Evolutionary conservation across 2,329 filamentous ascomycete species (phyloP).

Genomic region (Akanthomyces uredinophilus): DNA sequence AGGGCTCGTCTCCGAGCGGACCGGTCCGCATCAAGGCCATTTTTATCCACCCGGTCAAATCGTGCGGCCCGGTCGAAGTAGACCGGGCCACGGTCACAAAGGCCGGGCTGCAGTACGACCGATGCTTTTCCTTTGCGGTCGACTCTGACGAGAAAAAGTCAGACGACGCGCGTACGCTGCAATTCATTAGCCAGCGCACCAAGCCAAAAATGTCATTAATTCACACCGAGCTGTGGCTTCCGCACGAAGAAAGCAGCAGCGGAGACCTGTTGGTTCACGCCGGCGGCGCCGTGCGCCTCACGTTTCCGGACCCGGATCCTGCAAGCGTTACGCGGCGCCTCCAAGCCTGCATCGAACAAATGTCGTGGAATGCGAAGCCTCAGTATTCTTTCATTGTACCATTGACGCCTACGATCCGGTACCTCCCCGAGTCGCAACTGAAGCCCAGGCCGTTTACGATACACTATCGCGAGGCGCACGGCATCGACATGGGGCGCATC

Average conservation of each 20-base stretch:
- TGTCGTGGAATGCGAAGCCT: background rate
- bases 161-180: constrained; percentile 17
- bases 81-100: constrained; percentile 22
- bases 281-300: constrained; percentile 11
- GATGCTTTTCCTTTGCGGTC: constrained; percentile 26
- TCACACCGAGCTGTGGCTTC: constrained; percentile 18
- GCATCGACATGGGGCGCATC: constrained; percentile 16
- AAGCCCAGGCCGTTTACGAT: constrained; percentile 16
- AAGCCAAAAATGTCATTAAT: constrained; percentile 19
- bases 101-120: constrained; percentile 22
- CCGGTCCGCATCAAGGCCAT: constrained; percentile 24
- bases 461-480: constrained; percentile 17
- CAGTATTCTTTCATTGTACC: constrained; percentile 3
- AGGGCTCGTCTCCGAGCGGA: background rate
- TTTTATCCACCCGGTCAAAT: constrained; percentile 26
- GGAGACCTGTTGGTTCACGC: constrained; percentile 15
- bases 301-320: constrained; percentile 10
- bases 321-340: background rate
- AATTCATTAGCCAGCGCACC: constrained; percentile 25
- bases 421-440: background rate
- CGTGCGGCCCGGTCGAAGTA: constrained; percentile 24
- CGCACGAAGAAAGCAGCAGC: background rate
- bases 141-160: constrained; percentile 22
- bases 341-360: background rate
- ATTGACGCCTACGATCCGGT: background rate